A percentile compares a stretch with the other conserved stretches of the same genome.
Evolutionary conservation across 768 basidiomycete species (phyloP).

Genomic region (Podaxis sp.): DNA sequence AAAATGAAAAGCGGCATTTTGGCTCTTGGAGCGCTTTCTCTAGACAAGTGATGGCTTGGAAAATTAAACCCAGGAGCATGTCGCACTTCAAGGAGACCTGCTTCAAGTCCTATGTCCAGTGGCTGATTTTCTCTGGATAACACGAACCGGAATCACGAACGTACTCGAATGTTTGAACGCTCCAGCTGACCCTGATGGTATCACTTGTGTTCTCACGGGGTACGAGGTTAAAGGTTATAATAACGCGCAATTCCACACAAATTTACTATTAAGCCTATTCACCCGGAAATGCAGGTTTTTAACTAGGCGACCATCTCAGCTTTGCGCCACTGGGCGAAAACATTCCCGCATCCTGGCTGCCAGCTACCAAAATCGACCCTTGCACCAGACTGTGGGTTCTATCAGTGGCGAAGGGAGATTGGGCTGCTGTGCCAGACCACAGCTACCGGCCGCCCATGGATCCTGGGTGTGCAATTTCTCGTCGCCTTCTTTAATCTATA

Average conservation of each 20-base stretch:
- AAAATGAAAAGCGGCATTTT: not conserved
- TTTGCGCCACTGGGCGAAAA: not conserved
- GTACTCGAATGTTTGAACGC: not conserved
- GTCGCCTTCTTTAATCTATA: not conserved
- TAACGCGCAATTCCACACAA: not conserved
- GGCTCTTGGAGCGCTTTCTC: not conserved
- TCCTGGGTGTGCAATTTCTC: not conserved
- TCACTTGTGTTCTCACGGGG: not conserved
- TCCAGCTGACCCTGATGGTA: not conserved
- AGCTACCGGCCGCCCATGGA: not conserved
- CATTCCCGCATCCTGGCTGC: not conserved
- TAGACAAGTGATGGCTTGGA: not conserved
- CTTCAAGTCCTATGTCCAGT: too few species aligned
- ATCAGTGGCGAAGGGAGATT: not conserved
- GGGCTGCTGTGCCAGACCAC: not conserved
- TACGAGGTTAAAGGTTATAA: not conserved
- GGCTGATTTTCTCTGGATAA: too few species aligned
- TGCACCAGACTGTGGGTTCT: not conserved
- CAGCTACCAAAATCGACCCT: not conserved
- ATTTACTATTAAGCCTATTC: not conserved
- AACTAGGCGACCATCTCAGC: not conserved
- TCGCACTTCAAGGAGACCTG: not conserved
- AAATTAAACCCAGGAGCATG: not conserved
- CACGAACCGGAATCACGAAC: too few species aligned
- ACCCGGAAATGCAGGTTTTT: not conserved